Percentiles rank a stretch among this genome's conserved stretches.
These are phyloP conservation scores for Vaccinium myrtillus DNA, from an alignment of 148 eudicot genomes.

Conservation along the genomic window DNA sequence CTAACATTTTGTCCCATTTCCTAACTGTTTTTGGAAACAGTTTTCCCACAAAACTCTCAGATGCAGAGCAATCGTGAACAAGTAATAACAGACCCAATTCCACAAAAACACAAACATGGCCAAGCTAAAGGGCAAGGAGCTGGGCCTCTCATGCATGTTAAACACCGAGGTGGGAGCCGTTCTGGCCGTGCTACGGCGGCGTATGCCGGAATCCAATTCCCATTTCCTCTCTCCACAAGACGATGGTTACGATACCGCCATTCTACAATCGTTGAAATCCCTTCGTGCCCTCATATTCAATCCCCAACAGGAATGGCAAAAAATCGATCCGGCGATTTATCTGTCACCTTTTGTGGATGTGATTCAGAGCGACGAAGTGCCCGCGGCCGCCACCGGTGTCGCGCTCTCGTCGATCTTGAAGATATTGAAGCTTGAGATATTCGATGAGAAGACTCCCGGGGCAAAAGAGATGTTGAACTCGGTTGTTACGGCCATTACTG, in stretches of 20 bases:
- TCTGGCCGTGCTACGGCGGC: conserved; percentile 64
- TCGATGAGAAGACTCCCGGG: conserved; percentile 72
- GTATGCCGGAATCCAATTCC: conserved; percentile 27
- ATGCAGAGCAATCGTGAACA: conserved; percentile 10
- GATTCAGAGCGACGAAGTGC: conserved; percentile 75
- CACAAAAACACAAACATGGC: conserved; percentile 12
- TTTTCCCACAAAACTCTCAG: not conserved
- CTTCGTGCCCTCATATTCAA: conserved; percentile 67
- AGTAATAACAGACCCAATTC: not conserved
- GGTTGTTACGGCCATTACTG: conserved; percentile 54
- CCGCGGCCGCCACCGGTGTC: conserved; percentile 70
- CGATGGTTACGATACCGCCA: conserved; percentile 40
- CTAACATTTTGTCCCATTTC: conserved; percentile 6
- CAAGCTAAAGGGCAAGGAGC: conserved; percentile 48
- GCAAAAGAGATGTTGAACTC: conserved; percentile 58
- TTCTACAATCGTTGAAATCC: conserved; percentile 68
- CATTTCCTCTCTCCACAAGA: conserved; percentile 35
- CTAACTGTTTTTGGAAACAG: conserved; percentile 7
- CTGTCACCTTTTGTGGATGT: conserved; percentile 81
- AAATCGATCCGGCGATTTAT: conserved; percentile 66
- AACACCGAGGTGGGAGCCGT: conserved; percentile 92
- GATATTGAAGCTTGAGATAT: conserved; percentile 54
- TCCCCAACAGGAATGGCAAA: conserved; percentile 80
- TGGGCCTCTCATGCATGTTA: conserved; percentile 77
- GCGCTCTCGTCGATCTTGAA: conserved; percentile 70